Base-by-base conservation (phyloP, 2,329 filamentous ascomycete genomes). In the Aspergillus tamarii region DNA sequence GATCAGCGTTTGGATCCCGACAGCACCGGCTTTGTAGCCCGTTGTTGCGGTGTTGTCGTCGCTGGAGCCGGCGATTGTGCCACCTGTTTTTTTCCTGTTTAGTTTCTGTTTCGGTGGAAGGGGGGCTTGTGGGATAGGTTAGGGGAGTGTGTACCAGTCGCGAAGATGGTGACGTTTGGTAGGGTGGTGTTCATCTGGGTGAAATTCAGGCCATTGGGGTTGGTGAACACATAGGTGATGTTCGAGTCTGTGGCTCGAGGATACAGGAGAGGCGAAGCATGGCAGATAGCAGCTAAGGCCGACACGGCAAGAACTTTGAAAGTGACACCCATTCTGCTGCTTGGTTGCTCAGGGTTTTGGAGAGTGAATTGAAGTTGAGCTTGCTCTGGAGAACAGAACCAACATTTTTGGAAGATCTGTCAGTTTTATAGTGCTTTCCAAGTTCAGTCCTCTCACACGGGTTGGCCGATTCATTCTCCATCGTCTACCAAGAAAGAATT, bases 31-130 rank as follows among this genome's bases (percentile, higher is more conserved):
- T 54, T 70, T 62, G 63, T 73, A 73, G 43, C 70, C 71, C 53
- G 70, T 69, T 58, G 71, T 73, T 50, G 71, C 69, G 30, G 71
- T 72, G 41, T 68, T 70, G 64, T 69, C 67, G 16, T 60, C 60
- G 28, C 67, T 69, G 26, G 68, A 72, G 26, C 70, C 71, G 23
- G 71, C 71, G 55, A 73, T 73, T 28, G 71, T 72, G 34, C 71
- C 70, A 26, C 71, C 71, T 70, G 34, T 61, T 48, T 61, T 48
- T n/a, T 12, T 55, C 9, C 39, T 36, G 12, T 16, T 54, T 23
- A 30, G 30, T 36, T 32, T 10, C 36, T 34, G n/a, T 23, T 54
- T 23, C 14, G 11, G 16, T 9, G 14, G 11, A 14, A 19, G 12
- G 21, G 16, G 21, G 12, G 11, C 16, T 54, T 23, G 19, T 16